phyloP scores from a whole-genome alignment of 2,329 filamentous ascomycete species.

The Neurospora sp. region DNA sequence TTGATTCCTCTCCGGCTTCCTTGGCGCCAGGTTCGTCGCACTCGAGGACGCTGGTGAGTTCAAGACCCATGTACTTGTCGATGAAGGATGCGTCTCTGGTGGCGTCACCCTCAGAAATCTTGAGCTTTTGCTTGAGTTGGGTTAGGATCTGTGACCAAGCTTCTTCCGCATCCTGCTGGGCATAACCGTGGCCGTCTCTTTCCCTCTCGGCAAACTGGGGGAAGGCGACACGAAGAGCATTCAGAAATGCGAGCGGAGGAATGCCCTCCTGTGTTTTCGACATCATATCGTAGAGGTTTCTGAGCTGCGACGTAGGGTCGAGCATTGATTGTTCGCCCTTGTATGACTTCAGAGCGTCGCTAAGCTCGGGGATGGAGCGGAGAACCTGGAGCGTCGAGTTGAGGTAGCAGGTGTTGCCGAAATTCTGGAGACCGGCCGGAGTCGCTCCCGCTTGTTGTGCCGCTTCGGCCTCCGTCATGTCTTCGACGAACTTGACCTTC shows the following conservation, averaged over 20 bases:
- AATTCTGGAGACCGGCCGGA: conserved; percentile 79
- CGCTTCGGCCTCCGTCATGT: conserved; percentile 92
- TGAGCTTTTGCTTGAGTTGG: conserved; percentile 70
- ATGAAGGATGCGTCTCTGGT: conserved; percentile 53
- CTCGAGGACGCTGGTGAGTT: conserved; percentile 66
- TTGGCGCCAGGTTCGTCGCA: conserved; percentile 75
- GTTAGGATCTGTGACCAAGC: conserved; percentile 94
- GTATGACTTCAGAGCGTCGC: conserved; percentile 63
- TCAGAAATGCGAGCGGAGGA: conserved; percentile 72
- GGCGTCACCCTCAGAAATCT: conserved; percentile 47
- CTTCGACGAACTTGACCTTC: conserved; percentile 80
- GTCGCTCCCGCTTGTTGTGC: conserved; percentile 75
- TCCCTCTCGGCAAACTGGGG: conserved; percentile 90
- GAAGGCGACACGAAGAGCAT: conserved; percentile 66
- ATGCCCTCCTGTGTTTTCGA: conserved; percentile 80
- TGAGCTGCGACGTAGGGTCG: conserved; percentile 68
- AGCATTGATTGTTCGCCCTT: conserved; percentile 44
- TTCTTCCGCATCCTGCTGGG: conserved; percentile 98
- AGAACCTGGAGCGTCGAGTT: conserved; percentile 95
- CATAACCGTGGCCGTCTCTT: conserved; percentile 72
- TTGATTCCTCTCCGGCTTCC: conserved; percentile 62
- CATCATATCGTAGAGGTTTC: conserved; percentile 84
- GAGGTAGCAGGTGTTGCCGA: conserved; percentile 97
- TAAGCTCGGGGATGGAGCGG: conserved; percentile 81
- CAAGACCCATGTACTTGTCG: conserved; percentile 82